Conservation (phyloP, 1,139 yeast species). For the Keqinozyma sinolaborantium region DNA sequence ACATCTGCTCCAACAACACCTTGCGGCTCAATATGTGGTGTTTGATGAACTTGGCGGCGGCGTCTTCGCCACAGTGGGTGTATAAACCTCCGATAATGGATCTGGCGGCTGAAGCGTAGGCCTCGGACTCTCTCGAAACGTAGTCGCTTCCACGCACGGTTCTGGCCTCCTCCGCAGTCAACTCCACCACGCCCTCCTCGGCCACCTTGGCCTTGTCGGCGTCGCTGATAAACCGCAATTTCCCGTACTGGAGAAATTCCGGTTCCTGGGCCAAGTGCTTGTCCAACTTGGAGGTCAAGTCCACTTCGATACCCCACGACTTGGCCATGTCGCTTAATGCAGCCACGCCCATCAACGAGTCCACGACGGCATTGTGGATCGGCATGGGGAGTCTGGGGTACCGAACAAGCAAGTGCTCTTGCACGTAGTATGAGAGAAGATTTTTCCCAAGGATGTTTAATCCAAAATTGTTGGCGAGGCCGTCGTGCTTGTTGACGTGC, state of each 20-base stretch:
- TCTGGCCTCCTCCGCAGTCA: slow-evolving; percentile 28
- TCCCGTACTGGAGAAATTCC: slow-evolving; percentile 60
- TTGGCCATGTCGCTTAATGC: slow-evolving; percentile 65
- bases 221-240: slow-evolving; percentile 50
- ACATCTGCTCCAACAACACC: slow-evolving; percentile 67
- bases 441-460: slow-evolving; percentile 78
- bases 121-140: slow-evolving; percentile 31
- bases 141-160: slow-evolving; percentile 15
- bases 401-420: slow-evolving; percentile 66
- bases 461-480: slow-evolving; percentile 73
- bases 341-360: slow-evolving; percentile 65
- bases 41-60: slow-evolving; percentile 61
- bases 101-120: slow-evolving; percentile 58
- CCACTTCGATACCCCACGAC: slow-evolving; percentile 87
- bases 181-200: slow-evolving; percentile 51
- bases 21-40: slow-evolving; percentile 77
- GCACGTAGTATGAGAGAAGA: slow-evolving; percentile 69
- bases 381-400: slow-evolving; percentile 90
- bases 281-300: slow-evolving; percentile 59
- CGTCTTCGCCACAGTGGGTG: slow-evolving; percentile 60
- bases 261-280: slow-evolving; percentile 70
- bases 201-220: slow-evolving; percentile 29
- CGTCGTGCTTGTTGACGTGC: slow-evolving; percentile 41
- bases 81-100: slow-evolving; percentile 72
- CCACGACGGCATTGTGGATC: slow-evolving; percentile 70